A percentile compares a stretch with the other conserved stretches of the same genome.
Evolutionary conservation across 768 basidiomycete genomes (phyloP).

Genomic region (Leccinum truebloodii): DNA sequence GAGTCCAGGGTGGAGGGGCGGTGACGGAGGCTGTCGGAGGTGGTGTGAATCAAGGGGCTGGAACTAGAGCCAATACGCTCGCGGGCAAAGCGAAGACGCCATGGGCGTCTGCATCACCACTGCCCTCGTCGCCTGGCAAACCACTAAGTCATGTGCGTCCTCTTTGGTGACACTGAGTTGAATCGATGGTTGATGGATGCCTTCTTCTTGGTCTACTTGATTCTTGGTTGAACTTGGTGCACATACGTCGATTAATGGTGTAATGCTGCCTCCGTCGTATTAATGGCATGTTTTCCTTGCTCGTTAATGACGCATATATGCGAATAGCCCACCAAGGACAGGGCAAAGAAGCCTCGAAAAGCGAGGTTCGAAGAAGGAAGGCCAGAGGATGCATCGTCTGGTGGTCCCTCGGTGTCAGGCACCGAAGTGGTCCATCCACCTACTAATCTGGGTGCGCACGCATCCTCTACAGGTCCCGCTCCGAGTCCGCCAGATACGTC

Average conservation of each 20-base stretch:
- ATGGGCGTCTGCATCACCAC: conserved; percentile 20
- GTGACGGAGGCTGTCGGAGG: conserved; percentile 8
- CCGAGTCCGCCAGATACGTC: conserved; percentile 3
- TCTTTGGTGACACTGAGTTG: conserved; percentile 59
- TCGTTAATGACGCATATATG: conserved; percentile 13
- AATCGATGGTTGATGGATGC: conserved; percentile 46
- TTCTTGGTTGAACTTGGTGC: conserved; percentile 19
- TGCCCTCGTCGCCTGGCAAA: conserved; percentile 54
- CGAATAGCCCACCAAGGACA: conserved; percentile 70
- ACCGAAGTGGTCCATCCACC: conserved; percentile 2
- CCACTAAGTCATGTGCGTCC: conserved; percentile 87
- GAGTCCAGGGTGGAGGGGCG: conserved; percentile 36
- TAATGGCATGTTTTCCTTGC: conserved; percentile 30
- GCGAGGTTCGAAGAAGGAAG: conserved; percentile 24
- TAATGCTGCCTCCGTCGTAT: conserved; percentile 28
- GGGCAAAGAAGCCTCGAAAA: conserved; percentile 69
- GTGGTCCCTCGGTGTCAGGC: not conserved
- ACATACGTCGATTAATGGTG: conserved; percentile 34
- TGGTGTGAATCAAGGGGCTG: conserved; percentile 20
- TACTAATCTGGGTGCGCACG: conserved; percentile 1
- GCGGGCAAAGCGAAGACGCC: conserved; percentile 25
- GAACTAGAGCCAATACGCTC: conserved; percentile 17
- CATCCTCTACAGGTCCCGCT: conserved; percentile 6
- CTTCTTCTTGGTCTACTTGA: conserved; percentile 14
- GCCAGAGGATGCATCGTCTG: not conserved